Conservation (phyloP, 1,284 basidiomycete species). For the Naganishia liquefaciens region DNA sequence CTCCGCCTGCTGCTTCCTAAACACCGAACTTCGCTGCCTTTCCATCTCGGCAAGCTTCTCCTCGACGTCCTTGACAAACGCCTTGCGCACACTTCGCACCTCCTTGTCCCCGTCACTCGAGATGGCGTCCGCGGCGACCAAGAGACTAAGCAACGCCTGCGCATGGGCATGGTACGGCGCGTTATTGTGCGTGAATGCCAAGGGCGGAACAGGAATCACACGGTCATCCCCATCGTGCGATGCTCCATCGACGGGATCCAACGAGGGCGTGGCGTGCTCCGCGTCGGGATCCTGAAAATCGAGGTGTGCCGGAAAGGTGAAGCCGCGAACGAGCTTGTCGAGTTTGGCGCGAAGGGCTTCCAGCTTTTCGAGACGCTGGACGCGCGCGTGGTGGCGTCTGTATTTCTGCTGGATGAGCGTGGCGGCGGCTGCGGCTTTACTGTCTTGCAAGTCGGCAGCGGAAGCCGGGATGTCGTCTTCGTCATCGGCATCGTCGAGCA, state of each 20-base stretch:
- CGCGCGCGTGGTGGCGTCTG: slow-evolving; percentile 28
- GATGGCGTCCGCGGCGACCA: slow-evolving; percentile 64
- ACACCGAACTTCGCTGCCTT: slow-evolving; percentile 44
- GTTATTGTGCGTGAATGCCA: slow-evolving; percentile 57
- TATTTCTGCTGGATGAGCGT: slow-evolving; percentile 32
- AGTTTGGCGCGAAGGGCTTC: slow-evolving; percentile 28
- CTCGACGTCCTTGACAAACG: slow-evolving; percentile 63
- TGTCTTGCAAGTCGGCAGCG: slow-evolving; percentile 33
- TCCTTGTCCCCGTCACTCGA: slow-evolving; percentile 63
- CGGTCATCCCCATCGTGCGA: slow-evolving; percentile 22
- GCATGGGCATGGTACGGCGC: slow-evolving; percentile 61
- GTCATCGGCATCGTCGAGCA: background rate
- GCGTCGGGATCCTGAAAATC: slow-evolving; percentile 31
- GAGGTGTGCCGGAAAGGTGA: slow-evolving; percentile 32
- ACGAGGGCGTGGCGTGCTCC: background rate
- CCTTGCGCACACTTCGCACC: slow-evolving; percentile 60
- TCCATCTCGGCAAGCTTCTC: slow-evolving; percentile 60
- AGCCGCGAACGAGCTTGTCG: slow-evolving; percentile 29
- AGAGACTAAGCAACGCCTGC: slow-evolving; percentile 60
- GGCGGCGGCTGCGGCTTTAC: slow-evolving; percentile 37
- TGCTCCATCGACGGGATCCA: slow-evolving; percentile 30
- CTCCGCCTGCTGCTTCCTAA: slow-evolving; percentile 33
- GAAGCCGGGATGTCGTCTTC: slow-evolving; percentile 14
- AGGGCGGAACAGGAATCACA: slow-evolving; percentile 35
- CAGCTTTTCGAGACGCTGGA: slow-evolving; percentile 32